Evolutionary conservation across 768 basidiomycete genomes (phyloP).

Genomic region (Russula sp.): DNA sequence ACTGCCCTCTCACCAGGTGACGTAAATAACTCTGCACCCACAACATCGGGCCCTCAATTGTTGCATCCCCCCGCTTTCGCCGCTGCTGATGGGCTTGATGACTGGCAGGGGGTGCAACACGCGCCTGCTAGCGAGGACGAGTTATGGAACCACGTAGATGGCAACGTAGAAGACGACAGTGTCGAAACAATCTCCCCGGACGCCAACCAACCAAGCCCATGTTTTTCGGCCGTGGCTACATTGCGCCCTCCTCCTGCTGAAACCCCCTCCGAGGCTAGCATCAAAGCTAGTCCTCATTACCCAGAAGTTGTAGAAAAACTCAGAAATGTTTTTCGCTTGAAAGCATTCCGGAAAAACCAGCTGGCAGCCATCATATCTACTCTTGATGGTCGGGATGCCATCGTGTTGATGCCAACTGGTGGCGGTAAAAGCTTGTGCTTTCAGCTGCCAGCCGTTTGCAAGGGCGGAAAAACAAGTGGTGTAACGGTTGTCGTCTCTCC

Average conservation of each 20-base stretch:
- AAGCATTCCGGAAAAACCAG: slow-evolving; percentile 74
- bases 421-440: slow-evolving; percentile 88
- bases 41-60: not conserved
- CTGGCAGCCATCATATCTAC: slow-evolving; percentile 78
- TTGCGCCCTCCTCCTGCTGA: slow-evolving; percentile 3
- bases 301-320: slow-evolving; percentile 50
- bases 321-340: slow-evolving; percentile 52
- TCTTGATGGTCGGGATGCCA: slow-evolving; percentile 75
- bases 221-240: not conserved
- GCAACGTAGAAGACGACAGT: slow-evolving; percentile 25
- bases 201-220: slow-evolving; percentile 1
- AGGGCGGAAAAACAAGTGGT: slow-evolving; percentile 60
- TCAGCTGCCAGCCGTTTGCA: slow-evolving; percentile 85
- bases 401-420: slow-evolving; percentile 95
- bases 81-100: slow-evolving; percentile 1
- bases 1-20: not conserved
- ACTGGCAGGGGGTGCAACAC: not conserved
- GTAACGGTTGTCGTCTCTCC: slow-evolving; percentile 90
- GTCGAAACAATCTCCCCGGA: slow-evolving; percentile 11
- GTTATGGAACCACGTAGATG: slow-evolving; percentile 40
- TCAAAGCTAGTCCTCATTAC: slow-evolving; percentile 29
- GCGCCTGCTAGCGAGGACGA: slow-evolving; percentile 36
- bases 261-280: slow-evolving; percentile 3
- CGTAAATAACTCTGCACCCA: not conserved
- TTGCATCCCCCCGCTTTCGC: not conserved